phyloP scores from a whole-genome alignment of 1,284 basidiomycete genomes.

The Schizophyllum commune region DNA sequence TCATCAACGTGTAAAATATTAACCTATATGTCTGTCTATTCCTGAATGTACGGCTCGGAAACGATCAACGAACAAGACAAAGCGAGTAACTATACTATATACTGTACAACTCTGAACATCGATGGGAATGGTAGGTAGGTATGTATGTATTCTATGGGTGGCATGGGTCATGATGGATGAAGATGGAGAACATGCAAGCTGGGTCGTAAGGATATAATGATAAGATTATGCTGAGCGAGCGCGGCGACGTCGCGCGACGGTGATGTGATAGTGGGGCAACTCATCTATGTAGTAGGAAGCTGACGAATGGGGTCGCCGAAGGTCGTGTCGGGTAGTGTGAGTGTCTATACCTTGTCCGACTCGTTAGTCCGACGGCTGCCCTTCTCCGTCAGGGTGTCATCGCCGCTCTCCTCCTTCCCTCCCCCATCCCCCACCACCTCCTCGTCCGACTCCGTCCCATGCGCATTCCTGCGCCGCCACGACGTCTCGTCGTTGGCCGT shows the following conservation, averaged over 20 bases:
- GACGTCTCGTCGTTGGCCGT: not conserved
- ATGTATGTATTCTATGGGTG: not conserved
- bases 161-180: too few species aligned
- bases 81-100: not conserved
- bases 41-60: too few species aligned
- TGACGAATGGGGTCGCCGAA: not conserved
- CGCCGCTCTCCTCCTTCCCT: not conserved
- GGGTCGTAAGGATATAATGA: too few species aligned
- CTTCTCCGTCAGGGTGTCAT: not conserved
- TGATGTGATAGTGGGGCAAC: too few species aligned
- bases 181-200: too few species aligned
- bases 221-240: too few species aligned
- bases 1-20: too few species aligned
- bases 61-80: not conserved
- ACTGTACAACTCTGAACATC: not conserved
- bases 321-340: not conserved
- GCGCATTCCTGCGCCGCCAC: not conserved
- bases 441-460: not conserved
- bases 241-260: too few species aligned
- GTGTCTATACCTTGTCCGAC: not conserved
- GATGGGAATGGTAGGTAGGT: not conserved
- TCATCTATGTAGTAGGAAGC: too few species aligned
- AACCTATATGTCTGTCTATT: too few species aligned
- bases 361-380: not conserved
- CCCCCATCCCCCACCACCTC: not conserved